These are phyloP conservation scores for Davidsoniella australis DNA, from an alignment of 2,329 filamentous ascomycete genomes.

Conservation along the genomic window DNA sequence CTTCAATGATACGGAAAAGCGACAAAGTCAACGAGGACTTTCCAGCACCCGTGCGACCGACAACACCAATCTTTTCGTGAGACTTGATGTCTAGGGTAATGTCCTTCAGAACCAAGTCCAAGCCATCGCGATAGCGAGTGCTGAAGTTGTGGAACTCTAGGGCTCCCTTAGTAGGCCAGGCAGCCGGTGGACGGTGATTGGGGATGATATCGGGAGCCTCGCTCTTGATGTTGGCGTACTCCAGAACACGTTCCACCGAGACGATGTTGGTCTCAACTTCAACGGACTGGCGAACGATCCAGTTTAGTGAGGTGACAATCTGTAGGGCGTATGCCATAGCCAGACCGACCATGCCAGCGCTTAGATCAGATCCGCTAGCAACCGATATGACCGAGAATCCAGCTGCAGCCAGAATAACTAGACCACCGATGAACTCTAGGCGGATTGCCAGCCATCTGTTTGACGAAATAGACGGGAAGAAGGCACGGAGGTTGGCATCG, in stretches of 20 bases:
- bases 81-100: constrained; percentile 85
- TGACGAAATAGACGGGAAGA: constrained; percentile 88
- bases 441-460: constrained; percentile 89
- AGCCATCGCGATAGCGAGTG: constrained; percentile 73
- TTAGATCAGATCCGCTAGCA: constrained; percentile 43
- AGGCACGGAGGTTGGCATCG: constrained; percentile 84
- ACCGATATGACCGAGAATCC: constrained; percentile 70
- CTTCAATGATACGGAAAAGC: constrained; percentile 90
- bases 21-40: constrained; percentile 89
- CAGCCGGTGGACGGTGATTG: constrained; percentile 67
- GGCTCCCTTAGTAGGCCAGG: constrained; percentile 80
- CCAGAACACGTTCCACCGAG: constrained; percentile 89
- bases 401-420: constrained; percentile 81
- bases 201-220: constrained; percentile 91
- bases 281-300: constrained; percentile 96
- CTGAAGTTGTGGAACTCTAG: constrained; percentile 89
- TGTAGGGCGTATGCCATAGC: constrained; percentile 95
- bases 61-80: constrained; percentile 94
- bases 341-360: constrained; percentile 67
- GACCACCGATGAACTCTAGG: constrained; percentile 83
- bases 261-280: constrained; percentile 99
- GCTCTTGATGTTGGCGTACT: constrained; percentile 80
- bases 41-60: constrained; percentile 86
- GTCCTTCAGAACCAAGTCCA: constrained; percentile 86
- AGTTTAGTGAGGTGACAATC: constrained; percentile 94